A percentile compares a stretch with the other conserved stretches of the same genome.
phyloP scores from a whole-genome alignment of 2,329 filamentous ascomycete genomes.

The Nigrograna mackinnonii region DNA sequence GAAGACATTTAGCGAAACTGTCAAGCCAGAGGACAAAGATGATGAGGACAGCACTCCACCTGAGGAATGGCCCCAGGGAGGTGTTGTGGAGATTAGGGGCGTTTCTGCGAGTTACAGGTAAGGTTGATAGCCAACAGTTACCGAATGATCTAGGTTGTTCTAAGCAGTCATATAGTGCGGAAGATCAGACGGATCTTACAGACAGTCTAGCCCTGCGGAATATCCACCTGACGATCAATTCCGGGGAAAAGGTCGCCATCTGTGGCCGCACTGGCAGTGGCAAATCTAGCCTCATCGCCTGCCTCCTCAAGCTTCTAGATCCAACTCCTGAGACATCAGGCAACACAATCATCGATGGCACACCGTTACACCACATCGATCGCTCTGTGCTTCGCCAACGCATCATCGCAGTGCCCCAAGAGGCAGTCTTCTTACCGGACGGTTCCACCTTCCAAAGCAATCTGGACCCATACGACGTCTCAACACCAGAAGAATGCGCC shows the following conservation, averaged over 20 bases:
- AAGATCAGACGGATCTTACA: too few relatives aligned
- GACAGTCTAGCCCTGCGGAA: constrained; percentile 7
- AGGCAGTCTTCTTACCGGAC: constrained; percentile 51
- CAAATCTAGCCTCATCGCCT: constrained; percentile 50
- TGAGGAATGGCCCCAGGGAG: constrained; percentile 27
- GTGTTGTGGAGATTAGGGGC: constrained; percentile 10
- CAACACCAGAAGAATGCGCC: constrained; percentile 38
- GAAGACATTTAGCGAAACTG: constrained; percentile 30
- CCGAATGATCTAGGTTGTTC: too few relatives aligned
- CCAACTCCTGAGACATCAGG: too few relatives aligned
- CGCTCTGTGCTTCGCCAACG: constrained; percentile 45
- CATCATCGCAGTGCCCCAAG: constrained; percentile 52
- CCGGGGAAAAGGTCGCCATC: constrained; percentile 30
- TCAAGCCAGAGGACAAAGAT: constrained; percentile 30
- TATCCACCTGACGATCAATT: constrained; percentile 5
- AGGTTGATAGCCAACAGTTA: too few relatives aligned
- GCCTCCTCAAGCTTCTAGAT: constrained; percentile 48
- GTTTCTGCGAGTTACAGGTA: constrained; percentile 6
- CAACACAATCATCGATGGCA: constrained; percentile 49
- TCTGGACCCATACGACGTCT: constrained; percentile 42
- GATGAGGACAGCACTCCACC: constrained; percentile 12
- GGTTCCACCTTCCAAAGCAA: constrained; percentile 44
- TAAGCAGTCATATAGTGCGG: too few relatives aligned
- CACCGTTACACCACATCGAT: constrained; percentile 49
- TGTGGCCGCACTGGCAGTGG: constrained; percentile 57